Evolutionary conservation across 306 rosid genomes (phyloP), one percentile per base, ranked within the genome.

Genomic region (Glycine soja): DNA sequence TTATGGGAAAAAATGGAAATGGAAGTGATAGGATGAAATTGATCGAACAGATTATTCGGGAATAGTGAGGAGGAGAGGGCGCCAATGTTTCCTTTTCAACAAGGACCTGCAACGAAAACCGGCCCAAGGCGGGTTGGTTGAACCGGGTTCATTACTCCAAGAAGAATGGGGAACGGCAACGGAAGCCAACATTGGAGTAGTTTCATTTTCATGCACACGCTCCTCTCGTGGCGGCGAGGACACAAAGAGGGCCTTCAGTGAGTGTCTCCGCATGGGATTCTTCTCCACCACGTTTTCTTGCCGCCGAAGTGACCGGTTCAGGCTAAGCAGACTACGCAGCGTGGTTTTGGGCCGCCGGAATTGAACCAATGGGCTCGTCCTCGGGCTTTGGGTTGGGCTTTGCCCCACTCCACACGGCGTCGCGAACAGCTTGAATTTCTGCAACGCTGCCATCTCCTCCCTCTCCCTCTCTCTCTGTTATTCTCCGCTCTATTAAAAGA

Each of bases 381-480:
- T 86, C 0, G 97, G 99, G 88, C 97, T 95, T 19, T 89, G 75
- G 0, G 97, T 91, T 0, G 97, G 93, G 70, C 94, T 91, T 54
- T 74, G 91, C 5, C 89, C 86, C 13, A 87, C 97, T 38, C 95
- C 97, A 81, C 99, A 95, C 59, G 87, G 96, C 14, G 88, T 64
- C 0, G 99, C 90, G 14, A 95, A 88, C 14, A 92, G 87, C 94
- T 90, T 95, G 94, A 95, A 89, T 71, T 82, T 90, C 72, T 93
- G 97, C 52, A 95, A 82, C 30, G 95, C 72, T 6, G 95, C 95
- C 99, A 95, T 95, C 32, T 24, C 30, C 30, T 24, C 30, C 30
- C 30, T 24, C 30, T 24, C 2, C 30, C 30, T 24, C 30, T 24
- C 61, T 32, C 67, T 51, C 15, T 14, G 66, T 56, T 61, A 3